Percentiles rank a stretch among this genome's conserved stretches.
These are phyloP conservation scores for Pseudocercospora cruenta DNA, from an alignment of 2,329 filamentous ascomycete genomes.

Conservation along the genomic window DNA sequence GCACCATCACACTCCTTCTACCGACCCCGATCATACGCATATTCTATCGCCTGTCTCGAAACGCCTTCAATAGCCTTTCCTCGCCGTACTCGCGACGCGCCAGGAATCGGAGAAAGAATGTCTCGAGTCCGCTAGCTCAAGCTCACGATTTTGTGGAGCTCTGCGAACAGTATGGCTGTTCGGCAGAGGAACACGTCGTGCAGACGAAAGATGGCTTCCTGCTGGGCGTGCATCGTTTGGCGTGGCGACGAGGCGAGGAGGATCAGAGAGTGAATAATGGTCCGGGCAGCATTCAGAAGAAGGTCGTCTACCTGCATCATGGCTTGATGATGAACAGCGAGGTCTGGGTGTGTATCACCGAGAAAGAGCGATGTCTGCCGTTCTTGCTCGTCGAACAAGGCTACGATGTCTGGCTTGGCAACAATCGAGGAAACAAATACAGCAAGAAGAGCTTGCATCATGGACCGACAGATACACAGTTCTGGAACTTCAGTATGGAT, in stretches of 20 bases:
- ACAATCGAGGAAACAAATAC: slow-evolving; percentile 98
- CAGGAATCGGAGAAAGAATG: slow-evolving; percentile 65
- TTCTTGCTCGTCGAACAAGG: slow-evolving; percentile 88
- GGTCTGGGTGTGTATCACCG: slow-evolving; percentile 93
- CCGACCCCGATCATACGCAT: slow-evolving; percentile 80
- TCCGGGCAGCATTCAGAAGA: slow-evolving; percentile 70
- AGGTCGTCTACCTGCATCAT: slow-evolving; percentile 91
- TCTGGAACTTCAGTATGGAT: slow-evolving; percentile 99
- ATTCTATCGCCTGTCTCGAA: slow-evolving; percentile 80
- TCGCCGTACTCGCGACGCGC: slow-evolving; percentile 70
- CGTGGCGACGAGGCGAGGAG: slow-evolving; percentile 81
- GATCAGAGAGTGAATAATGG: slow-evolving; percentile 76
- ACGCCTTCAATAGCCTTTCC: slow-evolving; percentile 78
- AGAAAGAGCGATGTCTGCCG: slow-evolving; percentile 81
- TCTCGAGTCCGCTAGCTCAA: slow-evolving; percentile 68
- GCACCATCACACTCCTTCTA: slow-evolving; percentile 83
- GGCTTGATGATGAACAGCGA: slow-evolving; percentile 98
- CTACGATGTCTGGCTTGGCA: slow-evolving; percentile 97
- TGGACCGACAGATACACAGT: slow-evolving; percentile 73
- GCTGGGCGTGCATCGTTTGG: slow-evolving; percentile 83
- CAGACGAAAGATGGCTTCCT: slow-evolving; percentile 94
- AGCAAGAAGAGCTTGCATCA: slow-evolving; percentile 86
- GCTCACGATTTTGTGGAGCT: slow-evolving; percentile 92
- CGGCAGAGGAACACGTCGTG: slow-evolving; percentile 93
- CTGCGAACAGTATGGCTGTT: slow-evolving; percentile 88